These are phyloP conservation scores for Aspergillus fructus DNA, from an alignment of 2,329 filamentous ascomycete species.

Conservation along the genomic window DNA sequence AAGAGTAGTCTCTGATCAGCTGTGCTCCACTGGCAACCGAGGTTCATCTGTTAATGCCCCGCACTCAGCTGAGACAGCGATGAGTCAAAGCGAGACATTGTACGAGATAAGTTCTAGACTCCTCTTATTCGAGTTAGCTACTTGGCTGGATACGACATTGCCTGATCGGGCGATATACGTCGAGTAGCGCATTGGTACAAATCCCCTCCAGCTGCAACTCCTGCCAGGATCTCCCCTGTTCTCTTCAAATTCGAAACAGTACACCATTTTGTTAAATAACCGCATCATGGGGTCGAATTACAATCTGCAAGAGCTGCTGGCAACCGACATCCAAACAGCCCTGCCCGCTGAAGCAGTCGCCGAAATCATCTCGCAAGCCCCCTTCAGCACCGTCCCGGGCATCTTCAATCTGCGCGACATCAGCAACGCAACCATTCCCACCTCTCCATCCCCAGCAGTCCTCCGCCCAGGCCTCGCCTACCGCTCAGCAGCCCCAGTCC, in stretches of 20 bases:
- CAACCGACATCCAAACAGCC: slow-evolving; percentile 23
- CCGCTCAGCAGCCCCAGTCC: slow-evolving; percentile 46
- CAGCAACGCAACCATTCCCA: slow-evolving; percentile 17
- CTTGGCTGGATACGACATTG: not conserved
- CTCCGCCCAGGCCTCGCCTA: slow-evolving; percentile 67
- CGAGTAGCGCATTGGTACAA: not conserved
- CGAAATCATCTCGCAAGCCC: slow-evolving; percentile 25
- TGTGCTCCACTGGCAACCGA: not conserved
- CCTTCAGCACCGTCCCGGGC: slow-evolving; percentile 27
- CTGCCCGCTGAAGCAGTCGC: slow-evolving; percentile 22
- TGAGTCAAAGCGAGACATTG: too few species aligned
- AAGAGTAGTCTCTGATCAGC: too few species aligned
- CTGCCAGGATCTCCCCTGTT: not conserved
- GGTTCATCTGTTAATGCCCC: too few species aligned
- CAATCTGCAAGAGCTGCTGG: slow-evolving; percentile 20
- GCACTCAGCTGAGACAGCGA: not conserved
- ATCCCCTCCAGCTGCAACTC: not conserved
- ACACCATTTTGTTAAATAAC: not conserved
- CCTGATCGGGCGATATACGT: slow-evolving; percentile 3
- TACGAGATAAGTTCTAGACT: not conserved
- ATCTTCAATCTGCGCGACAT: slow-evolving; percentile 30
- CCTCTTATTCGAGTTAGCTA: too few species aligned
- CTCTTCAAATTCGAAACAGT: too few species aligned
- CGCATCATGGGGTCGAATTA: slow-evolving; percentile 3
- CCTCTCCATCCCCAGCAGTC: slow-evolving; percentile 46